Percentiles rank a stretch among this genome's conserved stretches.
Conservation (phyloP, 768 basidiomycete genomes). For the Obba rivulosa region DNA sequence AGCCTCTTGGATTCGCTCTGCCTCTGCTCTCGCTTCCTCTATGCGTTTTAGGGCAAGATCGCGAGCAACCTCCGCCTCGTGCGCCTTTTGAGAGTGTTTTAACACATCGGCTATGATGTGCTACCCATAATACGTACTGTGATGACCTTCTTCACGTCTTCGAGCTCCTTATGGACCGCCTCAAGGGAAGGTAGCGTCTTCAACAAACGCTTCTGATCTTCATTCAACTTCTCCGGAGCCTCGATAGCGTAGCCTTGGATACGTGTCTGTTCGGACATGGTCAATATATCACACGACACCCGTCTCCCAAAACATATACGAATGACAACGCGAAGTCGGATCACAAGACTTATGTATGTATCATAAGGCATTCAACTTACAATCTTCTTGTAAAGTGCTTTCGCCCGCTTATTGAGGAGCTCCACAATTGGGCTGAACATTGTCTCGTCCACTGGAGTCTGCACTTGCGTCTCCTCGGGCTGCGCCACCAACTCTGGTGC, state of each 20-base stretch:
- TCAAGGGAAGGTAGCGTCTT: slow-evolving; percentile 74
- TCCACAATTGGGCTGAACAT: slow-evolving; percentile 72
- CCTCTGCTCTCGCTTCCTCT: slow-evolving; percentile 53
- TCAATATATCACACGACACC: background rate
- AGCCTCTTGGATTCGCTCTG: slow-evolving; percentile 48
- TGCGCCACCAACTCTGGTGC: slow-evolving; percentile 42
- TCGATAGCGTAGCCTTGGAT: slow-evolving; percentile 66
- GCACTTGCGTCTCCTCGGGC: slow-evolving; percentile 15
- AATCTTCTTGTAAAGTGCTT: slow-evolving; percentile 78
- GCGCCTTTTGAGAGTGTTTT: slow-evolving; percentile 32
- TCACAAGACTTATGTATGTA: background rate
- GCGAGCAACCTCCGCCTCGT: slow-evolving; percentile 59
- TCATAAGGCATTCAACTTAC: slow-evolving; percentile 37
- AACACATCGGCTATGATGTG: slow-evolving; percentile 1
- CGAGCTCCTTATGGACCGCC: slow-evolving; percentile 74
- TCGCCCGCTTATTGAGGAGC: slow-evolving; percentile 73
- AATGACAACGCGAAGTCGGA: slow-evolving; percentile 6
- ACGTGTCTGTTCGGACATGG: slow-evolving; percentile 46
- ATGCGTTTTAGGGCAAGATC: slow-evolving; percentile 49
- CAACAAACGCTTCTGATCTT: slow-evolving; percentile 76
- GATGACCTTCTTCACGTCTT: slow-evolving; percentile 77
- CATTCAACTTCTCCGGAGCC: slow-evolving; percentile 70
- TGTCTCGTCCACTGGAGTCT: slow-evolving; percentile 13
- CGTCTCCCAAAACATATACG: background rate
- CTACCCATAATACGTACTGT: slow-evolving; percentile 46